A percentile compares a stretch with the other conserved stretches of the same genome.
Conservation (phyloP, 2,329 filamentous ascomycete species). For the Phialemonium atrogriseum region DNA sequence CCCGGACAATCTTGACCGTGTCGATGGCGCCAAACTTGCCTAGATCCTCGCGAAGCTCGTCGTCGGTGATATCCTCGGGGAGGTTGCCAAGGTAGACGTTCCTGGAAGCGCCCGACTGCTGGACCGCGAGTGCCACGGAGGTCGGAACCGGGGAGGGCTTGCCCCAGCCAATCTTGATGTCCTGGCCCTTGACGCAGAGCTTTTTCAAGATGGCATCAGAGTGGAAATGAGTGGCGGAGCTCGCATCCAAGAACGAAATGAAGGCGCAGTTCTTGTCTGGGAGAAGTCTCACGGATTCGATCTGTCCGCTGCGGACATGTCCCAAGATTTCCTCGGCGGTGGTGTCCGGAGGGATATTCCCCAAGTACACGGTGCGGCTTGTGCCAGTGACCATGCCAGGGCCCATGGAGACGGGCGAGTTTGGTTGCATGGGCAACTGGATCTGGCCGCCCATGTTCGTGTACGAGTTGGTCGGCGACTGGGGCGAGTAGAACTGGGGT, state of each 20-base stretch:
- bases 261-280: conserved; percentile 99
- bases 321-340: conserved; percentile 93
- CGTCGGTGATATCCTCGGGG: conserved; percentile 80
- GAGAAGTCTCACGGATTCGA: conserved; percentile 94
- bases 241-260: conserved; percentile 96
- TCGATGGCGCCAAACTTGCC: conserved; percentile 96
- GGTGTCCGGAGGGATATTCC: conserved; percentile 97
- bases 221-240: conserved; percentile 97
- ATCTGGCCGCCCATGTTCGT: conserved; percentile 52
- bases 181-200: conserved; percentile 94
- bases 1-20: conserved; percentile 93
- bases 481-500: conserved; percentile 73
- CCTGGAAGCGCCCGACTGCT: conserved; percentile 92
- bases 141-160: conserved; percentile 98
- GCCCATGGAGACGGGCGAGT: conserved; percentile 66
- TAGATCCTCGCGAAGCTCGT: conserved; percentile 87
- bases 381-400: conserved; percentile 81
- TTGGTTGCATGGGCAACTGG: conserved; percentile 52
- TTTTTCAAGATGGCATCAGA: conserved; percentile 99
- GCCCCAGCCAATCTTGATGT: conserved; percentile 99
- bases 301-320: conserved; percentile 94
- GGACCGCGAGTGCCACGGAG: conserved; percentile 92
- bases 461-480: conserved; percentile 78
- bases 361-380: conserved; percentile 92
- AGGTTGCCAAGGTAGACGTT: conserved; percentile 97